Evolutionary conservation across 495 filamentous ascomycete genomes (phyloP), one percentile per base, ranked within the genome.

Genomic region (Lasiosphaeris hirsuta): DNA sequence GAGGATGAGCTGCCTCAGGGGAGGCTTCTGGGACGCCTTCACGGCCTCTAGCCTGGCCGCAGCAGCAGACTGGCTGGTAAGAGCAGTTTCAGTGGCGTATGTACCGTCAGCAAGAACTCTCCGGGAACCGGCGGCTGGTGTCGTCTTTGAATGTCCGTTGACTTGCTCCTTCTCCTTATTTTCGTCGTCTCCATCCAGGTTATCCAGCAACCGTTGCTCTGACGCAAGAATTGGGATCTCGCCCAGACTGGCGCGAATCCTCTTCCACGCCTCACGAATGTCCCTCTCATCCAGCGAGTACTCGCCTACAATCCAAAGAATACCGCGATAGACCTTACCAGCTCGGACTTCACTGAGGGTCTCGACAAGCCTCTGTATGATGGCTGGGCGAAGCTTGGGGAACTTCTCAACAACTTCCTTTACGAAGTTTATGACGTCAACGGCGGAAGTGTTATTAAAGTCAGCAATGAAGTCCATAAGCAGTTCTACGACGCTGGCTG

Each of bases 401-500:
- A 97, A 99, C 68, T 94, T 96, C 77, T 99, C 95, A 4, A 97
- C 95, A 7, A 99, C 95, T 67, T 99, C 95, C 72, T 99, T 99
- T 45, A 97, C 92, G 61, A 99, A 99, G 15, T 89, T 88, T 64
- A 99, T 97, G 10, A 99, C 92, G 75, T 99, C 95, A 30, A 99
- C 90, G 1, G 95, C 94, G 2, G 92, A 96, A 42, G 90, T 87
- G 66, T 91, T 96, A 80, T 94, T 97, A 72, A 97, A 97, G 70
- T 99, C 95, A 53, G 89, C 90, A 69, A 99, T 97, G 68, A 97
- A 97, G 67, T 99, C 94, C 92, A 99, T 99, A n/a, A 99, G 77
- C 7, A 96, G 80, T 55, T 90, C 95, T 54, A 99, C 95, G 45
- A 97, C 95, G 68, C 90, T 96, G 38, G 93, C 90, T 47, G 95